These are phyloP conservation scores for Teratosphaeria pseudoeucalypti DNA, from an alignment of 2,329 filamentous ascomycete genomes.

Conservation along the genomic window DNA sequence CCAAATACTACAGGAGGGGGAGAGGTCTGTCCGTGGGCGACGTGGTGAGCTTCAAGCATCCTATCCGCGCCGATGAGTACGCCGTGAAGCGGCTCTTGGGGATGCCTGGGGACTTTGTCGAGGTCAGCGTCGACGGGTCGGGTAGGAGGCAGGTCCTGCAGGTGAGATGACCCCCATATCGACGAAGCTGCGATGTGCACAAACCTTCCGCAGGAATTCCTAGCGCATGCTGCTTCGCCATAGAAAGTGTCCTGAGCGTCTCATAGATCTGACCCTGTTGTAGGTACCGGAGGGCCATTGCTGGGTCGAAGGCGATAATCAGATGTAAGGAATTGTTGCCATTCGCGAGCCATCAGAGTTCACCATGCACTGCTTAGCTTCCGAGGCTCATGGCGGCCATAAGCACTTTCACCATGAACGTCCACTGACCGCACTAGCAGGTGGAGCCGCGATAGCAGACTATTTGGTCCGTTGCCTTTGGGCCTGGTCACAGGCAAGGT, in stretches of 20 bases:
- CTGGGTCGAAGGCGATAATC: conserved; percentile 82
- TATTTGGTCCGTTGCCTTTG: conserved; percentile 77
- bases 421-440: conserved; percentile 34
- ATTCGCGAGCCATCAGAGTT: not conserved
- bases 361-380: not conserved
- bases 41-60: conserved; percentile 68
- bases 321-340: not conserved
- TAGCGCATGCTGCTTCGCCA: no score
- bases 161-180: conserved; percentile 34
- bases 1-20: conserved; percentile 58
- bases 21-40: conserved; percentile 66
- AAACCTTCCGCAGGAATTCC: no score
- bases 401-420: not conserved
- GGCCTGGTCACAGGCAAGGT: conserved; percentile 78
- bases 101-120: conserved; percentile 57
- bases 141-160: conserved; percentile 49
- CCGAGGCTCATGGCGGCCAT: not conserved
- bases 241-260: no score
- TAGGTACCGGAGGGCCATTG: conserved; percentile 87
- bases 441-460: conserved; percentile 74
- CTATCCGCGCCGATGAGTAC: conserved; percentile 41
- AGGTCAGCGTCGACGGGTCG: conserved; percentile 49
- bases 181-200: not conserved
- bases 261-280: not conserved
- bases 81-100: conserved; percentile 66